Conservation (phyloP, 2,329 filamentous ascomycete genomes). For the Colletotrichum sojae region DNA sequence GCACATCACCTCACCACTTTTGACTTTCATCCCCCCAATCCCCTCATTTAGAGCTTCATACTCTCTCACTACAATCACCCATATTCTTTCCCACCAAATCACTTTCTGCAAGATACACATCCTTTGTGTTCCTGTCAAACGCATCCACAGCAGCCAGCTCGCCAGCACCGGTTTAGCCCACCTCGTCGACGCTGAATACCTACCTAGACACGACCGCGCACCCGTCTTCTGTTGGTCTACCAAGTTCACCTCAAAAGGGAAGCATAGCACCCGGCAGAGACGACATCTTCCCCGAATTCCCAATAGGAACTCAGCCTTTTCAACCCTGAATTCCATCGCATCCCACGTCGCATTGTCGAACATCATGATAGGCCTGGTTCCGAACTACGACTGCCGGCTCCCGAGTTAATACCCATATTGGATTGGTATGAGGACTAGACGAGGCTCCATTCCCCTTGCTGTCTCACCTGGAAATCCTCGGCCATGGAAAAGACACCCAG, state of each 20-base stretch:
- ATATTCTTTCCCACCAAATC: constrained; percentile 17
- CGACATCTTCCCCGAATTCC: constrained; percentile 13
- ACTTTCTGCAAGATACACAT: constrained; percentile 25
- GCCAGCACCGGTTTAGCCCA: constrained; percentile 27
- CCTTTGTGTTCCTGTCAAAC: constrained; percentile 31
- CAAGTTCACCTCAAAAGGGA: constrained; percentile 7
- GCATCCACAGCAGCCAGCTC: constrained; percentile 35
- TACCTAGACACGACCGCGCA: constrained; percentile 35
- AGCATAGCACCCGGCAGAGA: neutral
- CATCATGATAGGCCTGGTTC: constrained; percentile 41
- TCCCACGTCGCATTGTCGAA: constrained; percentile 40
- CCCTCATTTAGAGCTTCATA: constrained; percentile 38
- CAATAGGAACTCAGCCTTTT: constrained; percentile 22
- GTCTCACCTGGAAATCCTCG: constrained; percentile 46
- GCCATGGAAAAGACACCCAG: constrained; percentile 54
- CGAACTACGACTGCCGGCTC: constrained; percentile 38
- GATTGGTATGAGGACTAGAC: constrained; percentile 41
- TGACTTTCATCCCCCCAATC: constrained; percentile 24
- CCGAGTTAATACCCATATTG: constrained; percentile 41
- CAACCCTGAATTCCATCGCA: constrained; percentile 23
- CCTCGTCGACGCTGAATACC: constrained; percentile 26
- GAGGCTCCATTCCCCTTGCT: constrained; percentile 40
- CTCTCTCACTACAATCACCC: constrained; percentile 18
- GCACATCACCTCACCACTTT: constrained; percentile 28
- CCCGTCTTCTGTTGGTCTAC: constrained; percentile 9